Evolutionary conservation across 148 eudicot species (phyloP).

Genomic region (Amaranthus palmeri): DNA sequence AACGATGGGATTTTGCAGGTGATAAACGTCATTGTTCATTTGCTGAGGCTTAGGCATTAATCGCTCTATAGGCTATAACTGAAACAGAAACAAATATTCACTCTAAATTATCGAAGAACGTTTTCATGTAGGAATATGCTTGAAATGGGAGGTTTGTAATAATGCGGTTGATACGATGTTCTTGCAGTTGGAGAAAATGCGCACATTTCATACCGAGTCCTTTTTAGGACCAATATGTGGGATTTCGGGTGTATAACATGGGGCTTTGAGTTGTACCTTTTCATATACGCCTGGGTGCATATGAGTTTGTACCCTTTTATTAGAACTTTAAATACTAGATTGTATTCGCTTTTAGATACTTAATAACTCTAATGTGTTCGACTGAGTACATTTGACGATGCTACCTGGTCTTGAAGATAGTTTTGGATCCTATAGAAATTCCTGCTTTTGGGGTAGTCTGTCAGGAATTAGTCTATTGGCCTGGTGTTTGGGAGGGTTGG

Average conservation of each 20-base stretch:
- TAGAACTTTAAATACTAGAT: slow-evolving; percentile 1
- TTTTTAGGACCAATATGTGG: slow-evolving; percentile 34
- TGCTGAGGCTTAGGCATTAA: slow-evolving; percentile 33
- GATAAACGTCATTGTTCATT: slow-evolving; percentile 37
- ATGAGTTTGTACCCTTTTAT: slow-evolving; percentile 14
- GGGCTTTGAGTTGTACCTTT: slow-evolving; percentile 17
- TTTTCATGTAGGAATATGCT: slow-evolving; percentile 62
- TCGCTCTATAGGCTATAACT: slow-evolving; percentile 21
- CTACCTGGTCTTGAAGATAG: slow-evolving; percentile 7
- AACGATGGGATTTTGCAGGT: slow-evolving; percentile 47
- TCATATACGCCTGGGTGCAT: not conserved
- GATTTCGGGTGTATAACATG: slow-evolving; percentile 7
- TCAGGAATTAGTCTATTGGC: not conserved
- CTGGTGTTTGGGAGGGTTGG: not conserved
- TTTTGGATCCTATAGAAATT: not conserved
- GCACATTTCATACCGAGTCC: slow-evolving; percentile 11
- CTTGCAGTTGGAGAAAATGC: slow-evolving; percentile 26
- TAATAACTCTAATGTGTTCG: slow-evolving; percentile 11
- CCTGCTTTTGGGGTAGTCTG: not conserved
- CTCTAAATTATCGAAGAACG: slow-evolving; percentile 32
- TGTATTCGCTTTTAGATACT: slow-evolving; percentile 21
- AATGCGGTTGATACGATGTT: slow-evolving; percentile 27
- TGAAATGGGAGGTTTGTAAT: slow-evolving; percentile 31
- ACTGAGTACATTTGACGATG: slow-evolving; percentile 4
- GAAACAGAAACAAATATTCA: slow-evolving; percentile 9